Evolutionary conservation across 768 basidiomycete species (phyloP).

Genomic region (Pisolithus marmoratus): DNA sequence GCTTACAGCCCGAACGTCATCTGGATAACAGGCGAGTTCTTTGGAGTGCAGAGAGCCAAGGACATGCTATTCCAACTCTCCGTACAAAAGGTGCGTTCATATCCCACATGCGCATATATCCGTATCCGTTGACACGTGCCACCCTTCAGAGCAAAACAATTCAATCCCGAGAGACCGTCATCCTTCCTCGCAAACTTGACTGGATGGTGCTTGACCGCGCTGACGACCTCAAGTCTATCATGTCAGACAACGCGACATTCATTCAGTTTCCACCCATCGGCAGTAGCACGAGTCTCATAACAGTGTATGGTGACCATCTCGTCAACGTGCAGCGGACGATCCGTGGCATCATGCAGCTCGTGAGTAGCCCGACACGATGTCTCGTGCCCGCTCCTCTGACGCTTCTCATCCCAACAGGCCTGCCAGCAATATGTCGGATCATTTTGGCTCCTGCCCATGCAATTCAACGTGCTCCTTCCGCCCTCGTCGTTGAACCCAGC

Average conservation of each 20-base stretch:
- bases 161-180: slow-evolving; percentile 88
- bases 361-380: slow-evolving; percentile 35
- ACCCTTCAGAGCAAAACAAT: slow-evolving; percentile 70
- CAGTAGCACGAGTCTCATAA: slow-evolving; percentile 87
- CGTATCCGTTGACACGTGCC: neutral
- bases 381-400: neutral
- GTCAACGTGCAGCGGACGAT: slow-evolving; percentile 95
- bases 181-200: slow-evolving; percentile 93
- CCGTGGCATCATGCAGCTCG: slow-evolving; percentile 89
- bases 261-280: slow-evolving; percentile 92
- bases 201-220: slow-evolving; percentile 98
- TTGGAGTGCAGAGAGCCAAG: slow-evolving; percentile 88
- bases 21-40: slow-evolving; percentile 98
- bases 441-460: slow-evolving; percentile 91
- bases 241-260: slow-evolving; percentile 95
- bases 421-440: slow-evolving; percentile 96
- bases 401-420: slow-evolving; percentile 46
- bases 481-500: slow-evolving; percentile 74
- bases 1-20: slow-evolving; percentile 69
- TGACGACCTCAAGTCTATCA: slow-evolving; percentile 86
- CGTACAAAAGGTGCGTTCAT: slow-evolving; percentile 61
- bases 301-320: slow-evolving; percentile 88
- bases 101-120: neutral
- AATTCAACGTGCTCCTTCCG: slow-evolving; percentile 88
- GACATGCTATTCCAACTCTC: slow-evolving; percentile 94